Percentiles rank a stretch among this genome's conserved stretches.
These are phyloP conservation scores for Penicillium sp. DNA, from an alignment of 2,329 filamentous ascomycete species.

Conservation along the genomic window DNA sequence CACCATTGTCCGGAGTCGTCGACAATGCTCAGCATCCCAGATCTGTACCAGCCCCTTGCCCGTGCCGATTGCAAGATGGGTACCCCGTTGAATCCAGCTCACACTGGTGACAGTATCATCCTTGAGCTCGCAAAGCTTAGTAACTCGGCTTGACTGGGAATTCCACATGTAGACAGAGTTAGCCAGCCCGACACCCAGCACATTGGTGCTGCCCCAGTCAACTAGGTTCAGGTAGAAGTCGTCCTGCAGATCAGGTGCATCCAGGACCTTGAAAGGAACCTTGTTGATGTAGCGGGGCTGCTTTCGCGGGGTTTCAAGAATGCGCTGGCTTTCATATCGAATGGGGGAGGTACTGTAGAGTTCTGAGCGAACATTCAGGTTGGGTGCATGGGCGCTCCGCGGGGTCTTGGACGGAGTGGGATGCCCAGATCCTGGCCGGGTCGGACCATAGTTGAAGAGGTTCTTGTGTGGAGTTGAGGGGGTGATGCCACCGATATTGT, in stretches of 20 bases:
- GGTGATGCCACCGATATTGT: slow-evolving; percentile 70
- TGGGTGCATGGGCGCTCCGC: slow-evolving; percentile 83
- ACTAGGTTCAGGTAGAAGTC: slow-evolving; percentile 98
- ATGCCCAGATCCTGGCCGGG: slow-evolving; percentile 75
- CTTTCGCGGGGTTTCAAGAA: slow-evolving; percentile 87
- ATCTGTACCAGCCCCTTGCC: slow-evolving; percentile 95
- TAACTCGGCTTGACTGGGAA: slow-evolving; percentile 85
- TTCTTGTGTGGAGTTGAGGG: slow-evolving; percentile 98
- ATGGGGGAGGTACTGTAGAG: slow-evolving; percentile 96
- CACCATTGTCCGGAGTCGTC: slow-evolving; percentile 91
- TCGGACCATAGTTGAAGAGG: slow-evolving; percentile 88
- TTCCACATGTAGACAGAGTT: slow-evolving; percentile 99
- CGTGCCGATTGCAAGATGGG: slow-evolving; percentile 93
- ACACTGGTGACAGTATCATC: slow-evolving; percentile 97
- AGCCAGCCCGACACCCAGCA: slow-evolving; percentile 89
- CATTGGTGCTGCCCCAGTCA: slow-evolving; percentile 95
- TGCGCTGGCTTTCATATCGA: slow-evolving; percentile 88
- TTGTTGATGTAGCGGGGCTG: slow-evolving; percentile 91
- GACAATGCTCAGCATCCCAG: slow-evolving; percentile 89
- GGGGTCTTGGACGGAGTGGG: slow-evolving; percentile 89
- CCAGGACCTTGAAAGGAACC: slow-evolving; percentile 95
- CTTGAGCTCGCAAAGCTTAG: slow-evolving; percentile 88
- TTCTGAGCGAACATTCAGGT: slow-evolving; percentile 87
- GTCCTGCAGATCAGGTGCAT: slow-evolving; percentile 93
- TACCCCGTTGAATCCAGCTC: slow-evolving; percentile 97